A percentile compares a stretch with the other conserved stretches of the same genome.
phyloP scores from a whole-genome alignment of 768 basidiomycete genomes.

The Candolleomyces efflorescens region DNA sequence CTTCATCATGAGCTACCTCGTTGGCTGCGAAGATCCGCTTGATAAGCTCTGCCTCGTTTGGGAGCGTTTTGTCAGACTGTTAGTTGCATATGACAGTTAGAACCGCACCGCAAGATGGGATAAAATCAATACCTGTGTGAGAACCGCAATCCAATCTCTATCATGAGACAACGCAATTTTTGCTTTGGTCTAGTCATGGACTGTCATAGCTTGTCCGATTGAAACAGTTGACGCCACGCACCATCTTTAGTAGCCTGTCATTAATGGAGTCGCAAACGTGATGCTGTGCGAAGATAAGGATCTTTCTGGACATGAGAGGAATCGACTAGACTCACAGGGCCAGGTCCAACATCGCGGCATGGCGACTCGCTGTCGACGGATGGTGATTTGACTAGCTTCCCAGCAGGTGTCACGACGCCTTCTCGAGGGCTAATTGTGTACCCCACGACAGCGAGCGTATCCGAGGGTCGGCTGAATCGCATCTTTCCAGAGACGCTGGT shows the following conservation, averaged over 20 bases:
- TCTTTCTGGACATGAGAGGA: too few species aligned
- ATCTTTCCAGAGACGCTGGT: not conserved
- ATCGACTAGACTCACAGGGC: too few species aligned
- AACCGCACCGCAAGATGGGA: too few species aligned
- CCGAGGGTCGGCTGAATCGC: not conserved
- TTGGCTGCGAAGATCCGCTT: not conserved
- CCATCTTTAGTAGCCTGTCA: constrained; percentile 1
- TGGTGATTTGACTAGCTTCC: too few species aligned
- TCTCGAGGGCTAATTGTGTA: not conserved
- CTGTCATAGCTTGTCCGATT: not conserved
- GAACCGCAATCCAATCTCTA: constrained; percentile 5
- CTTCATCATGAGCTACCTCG: not conserved
- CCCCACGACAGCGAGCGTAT: not conserved
- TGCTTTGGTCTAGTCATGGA: not conserved
- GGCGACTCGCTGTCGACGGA: too few species aligned
- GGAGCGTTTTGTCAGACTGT: not conserved
- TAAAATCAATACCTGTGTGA: constrained; percentile 1
- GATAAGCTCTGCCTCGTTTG: not conserved
- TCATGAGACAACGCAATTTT: constrained; percentile 5
- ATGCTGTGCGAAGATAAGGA: not conserved
- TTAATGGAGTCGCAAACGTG: constrained; percentile 4
- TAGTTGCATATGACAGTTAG: too few species aligned
- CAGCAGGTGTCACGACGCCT: too few species aligned
- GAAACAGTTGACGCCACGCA: not conserved
- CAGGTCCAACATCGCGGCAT: too few species aligned